Conservation (phyloP, 768 basidiomycete genomes). For the Pleurotus tuber-regium region DNA sequence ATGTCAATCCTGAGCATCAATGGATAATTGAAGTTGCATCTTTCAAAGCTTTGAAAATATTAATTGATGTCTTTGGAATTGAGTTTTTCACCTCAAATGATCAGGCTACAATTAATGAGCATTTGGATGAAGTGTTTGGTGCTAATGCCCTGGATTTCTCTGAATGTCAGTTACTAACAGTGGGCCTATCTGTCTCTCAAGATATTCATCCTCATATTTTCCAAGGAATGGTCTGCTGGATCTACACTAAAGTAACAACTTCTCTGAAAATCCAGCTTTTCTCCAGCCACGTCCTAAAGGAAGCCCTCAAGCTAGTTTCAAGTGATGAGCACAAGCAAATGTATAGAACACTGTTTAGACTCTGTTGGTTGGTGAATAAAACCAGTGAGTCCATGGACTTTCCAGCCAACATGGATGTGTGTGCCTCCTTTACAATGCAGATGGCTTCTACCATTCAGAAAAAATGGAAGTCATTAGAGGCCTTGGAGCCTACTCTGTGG, state of each 20-base stretch:
- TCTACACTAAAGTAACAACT: background rate
- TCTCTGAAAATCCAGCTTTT: background rate
- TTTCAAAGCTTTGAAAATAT: background rate
- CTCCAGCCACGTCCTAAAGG: slow-evolving; percentile 2
- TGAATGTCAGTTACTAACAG: slow-evolving; percentile 1
- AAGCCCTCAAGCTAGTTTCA: slow-evolving; percentile 1
- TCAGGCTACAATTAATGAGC: background rate
- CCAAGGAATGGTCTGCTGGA: slow-evolving; percentile 3
- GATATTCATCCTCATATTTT: slow-evolving; percentile 5
- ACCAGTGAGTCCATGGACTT: background rate
- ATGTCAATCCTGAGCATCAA: background rate
- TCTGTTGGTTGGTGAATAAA: slow-evolving; percentile 2
- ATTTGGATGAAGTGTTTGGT: background rate
- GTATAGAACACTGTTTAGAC: slow-evolving; percentile 1
- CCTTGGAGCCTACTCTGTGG: slow-evolving; percentile 3
- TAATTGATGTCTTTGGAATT: background rate
- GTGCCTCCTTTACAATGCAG: background rate
- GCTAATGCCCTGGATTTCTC: background rate
- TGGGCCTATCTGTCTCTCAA: background rate
- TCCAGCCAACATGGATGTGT: slow-evolving; percentile 1
- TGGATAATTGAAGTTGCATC: slow-evolving; percentile 3
- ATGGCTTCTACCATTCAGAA: slow-evolving; percentile 2
- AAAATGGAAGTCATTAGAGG: background rate
- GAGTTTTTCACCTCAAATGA: background rate
- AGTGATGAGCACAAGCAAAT: background rate